Evolutionary conservation across 169 alveolate genomes (phyloP).

Genomic region (Amoebophrya sp.): DNA sequence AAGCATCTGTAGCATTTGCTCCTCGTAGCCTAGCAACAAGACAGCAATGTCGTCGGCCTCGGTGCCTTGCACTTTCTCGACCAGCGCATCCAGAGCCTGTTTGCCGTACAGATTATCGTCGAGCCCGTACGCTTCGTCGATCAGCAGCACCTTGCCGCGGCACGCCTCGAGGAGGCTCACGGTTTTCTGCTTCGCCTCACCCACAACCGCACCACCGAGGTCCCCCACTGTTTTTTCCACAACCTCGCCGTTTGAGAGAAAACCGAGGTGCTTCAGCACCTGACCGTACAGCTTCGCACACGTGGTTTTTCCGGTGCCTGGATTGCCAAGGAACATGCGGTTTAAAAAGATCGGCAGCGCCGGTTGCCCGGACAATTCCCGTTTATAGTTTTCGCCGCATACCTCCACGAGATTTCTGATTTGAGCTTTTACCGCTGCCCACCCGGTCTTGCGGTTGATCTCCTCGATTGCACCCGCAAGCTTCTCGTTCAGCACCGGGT

Average conservation of each 20-base stretch:
- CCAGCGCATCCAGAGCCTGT: constrained; percentile 24
- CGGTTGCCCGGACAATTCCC: constrained; percentile 15
- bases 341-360: constrained; percentile 16
- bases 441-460: constrained; percentile 14
- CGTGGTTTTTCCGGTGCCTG: constrained; percentile 24
- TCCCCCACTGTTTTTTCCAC: constrained; percentile 21
- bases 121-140: constrained; percentile 25
- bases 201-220: constrained; percentile 20
- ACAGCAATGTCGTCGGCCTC: constrained; percentile 20
- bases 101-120: constrained; percentile 12
- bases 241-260: constrained; percentile 21
- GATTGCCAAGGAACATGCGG: constrained; percentile 26
- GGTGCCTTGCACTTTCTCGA: constrained; percentile 23
- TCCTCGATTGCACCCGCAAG: background rate
- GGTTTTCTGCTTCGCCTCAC: constrained; percentile 11
- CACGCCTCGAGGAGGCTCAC: background rate
- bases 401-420: background rate
- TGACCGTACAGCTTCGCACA: constrained; percentile 12
- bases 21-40: constrained; percentile 21
- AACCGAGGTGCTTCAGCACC: constrained; percentile 23
- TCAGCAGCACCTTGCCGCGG: constrained; percentile 18
- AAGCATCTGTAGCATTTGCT: constrained; percentile 17
- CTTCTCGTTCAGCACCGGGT: constrained; percentile 10
- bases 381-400: constrained; percentile 12
- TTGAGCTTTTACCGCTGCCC: constrained; percentile 17